These are phyloP conservation scores for Lentinus polychrous DNA, from an alignment of 1,284 basidiomycete genomes.

Conservation along the genomic window DNA sequence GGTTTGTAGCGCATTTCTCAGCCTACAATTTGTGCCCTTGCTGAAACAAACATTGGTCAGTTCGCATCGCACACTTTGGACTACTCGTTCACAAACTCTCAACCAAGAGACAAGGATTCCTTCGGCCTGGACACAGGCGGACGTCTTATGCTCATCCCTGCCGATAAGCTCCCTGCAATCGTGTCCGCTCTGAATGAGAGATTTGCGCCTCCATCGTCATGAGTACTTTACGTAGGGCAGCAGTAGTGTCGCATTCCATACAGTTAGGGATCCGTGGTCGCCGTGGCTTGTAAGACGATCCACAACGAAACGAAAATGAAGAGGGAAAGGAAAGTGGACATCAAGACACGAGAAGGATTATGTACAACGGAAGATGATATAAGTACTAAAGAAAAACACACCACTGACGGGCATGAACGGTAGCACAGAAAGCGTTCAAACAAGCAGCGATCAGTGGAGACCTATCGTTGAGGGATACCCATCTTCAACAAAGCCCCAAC, in stretches of 20 bases:
- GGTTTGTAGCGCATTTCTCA: conserved; percentile 36
- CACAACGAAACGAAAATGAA: neutral
- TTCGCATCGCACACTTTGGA: conserved; percentile 55
- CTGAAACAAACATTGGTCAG: conserved; percentile 30
- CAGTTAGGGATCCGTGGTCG: neutral
- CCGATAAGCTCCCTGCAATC: conserved; percentile 33
- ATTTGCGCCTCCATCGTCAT: conserved; percentile 20
- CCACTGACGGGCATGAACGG: too few species aligned
- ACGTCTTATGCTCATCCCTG: conserved; percentile 66
- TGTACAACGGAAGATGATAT: conserved; percentile 2
- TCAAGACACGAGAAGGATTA: neutral
- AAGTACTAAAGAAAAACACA: conserved; percentile 6
- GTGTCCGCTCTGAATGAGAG: conserved; percentile 26
- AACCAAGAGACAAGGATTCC: conserved; percentile 60
- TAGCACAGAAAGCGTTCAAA: neutral
- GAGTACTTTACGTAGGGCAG: too few species aligned
- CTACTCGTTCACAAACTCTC: conserved; percentile 58
- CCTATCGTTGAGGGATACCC: conserved; percentile 52
- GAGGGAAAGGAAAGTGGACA: neutral
- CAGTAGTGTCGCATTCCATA: too few species aligned
- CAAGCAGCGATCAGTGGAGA: neutral
- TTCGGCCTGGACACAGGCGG: conserved; percentile 81
- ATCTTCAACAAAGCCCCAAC: conserved; percentile 84
- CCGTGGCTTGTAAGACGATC: neutral
- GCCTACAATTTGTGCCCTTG: neutral